Conservation (phyloP, 2,329 filamentous ascomycete species). For the Neofusicoccum ribis region DNA sequence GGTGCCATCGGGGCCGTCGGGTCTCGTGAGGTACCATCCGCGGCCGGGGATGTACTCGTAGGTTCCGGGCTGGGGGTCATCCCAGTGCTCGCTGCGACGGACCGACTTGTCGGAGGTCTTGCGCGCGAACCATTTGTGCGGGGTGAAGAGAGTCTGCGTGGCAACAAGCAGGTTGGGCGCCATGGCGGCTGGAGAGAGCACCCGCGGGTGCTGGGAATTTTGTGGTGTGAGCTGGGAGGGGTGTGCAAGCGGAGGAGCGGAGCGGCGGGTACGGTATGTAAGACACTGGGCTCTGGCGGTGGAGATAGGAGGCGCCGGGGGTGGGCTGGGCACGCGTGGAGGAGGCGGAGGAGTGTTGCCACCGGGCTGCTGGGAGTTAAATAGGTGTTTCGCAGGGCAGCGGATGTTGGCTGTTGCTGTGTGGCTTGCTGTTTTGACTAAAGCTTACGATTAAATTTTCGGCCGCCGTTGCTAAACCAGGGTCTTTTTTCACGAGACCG, state of each 20-base stretch:
- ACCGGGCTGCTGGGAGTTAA: constrained; percentile 1
- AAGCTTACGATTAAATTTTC: constrained; percentile 17
- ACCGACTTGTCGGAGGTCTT: constrained; percentile 40
- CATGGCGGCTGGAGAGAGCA: constrained; percentile 34
- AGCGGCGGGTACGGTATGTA: background rate
- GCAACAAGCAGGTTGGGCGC: constrained; percentile 54
- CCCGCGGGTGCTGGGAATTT: background rate
- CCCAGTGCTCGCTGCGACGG: constrained; percentile 50
- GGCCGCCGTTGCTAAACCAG: constrained; percentile 6
- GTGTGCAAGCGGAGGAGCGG: background rate
- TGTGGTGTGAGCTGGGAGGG: constrained; percentile 7
- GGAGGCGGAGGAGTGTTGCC: background rate
- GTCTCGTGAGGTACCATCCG: constrained; percentile 52
- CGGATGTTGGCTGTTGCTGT: constrained; percentile 9
- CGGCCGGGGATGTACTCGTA: constrained; percentile 53
- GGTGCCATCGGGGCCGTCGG: constrained; percentile 37
- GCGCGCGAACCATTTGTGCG: constrained; percentile 50
- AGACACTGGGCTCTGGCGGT: background rate
- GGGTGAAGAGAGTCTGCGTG: constrained; percentile 50
- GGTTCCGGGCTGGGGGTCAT: constrained; percentile 47
- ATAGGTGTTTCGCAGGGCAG: constrained; percentile 6
- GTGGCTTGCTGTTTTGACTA: constrained; percentile 18
- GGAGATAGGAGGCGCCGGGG: constrained; percentile 9
- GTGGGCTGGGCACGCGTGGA: background rate
- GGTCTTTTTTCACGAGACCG: constrained; percentile 15